Evolutionary conservation across 2,329 filamentous ascomycete species (phyloP).

Genomic region (Claviceps monticola): DNA sequence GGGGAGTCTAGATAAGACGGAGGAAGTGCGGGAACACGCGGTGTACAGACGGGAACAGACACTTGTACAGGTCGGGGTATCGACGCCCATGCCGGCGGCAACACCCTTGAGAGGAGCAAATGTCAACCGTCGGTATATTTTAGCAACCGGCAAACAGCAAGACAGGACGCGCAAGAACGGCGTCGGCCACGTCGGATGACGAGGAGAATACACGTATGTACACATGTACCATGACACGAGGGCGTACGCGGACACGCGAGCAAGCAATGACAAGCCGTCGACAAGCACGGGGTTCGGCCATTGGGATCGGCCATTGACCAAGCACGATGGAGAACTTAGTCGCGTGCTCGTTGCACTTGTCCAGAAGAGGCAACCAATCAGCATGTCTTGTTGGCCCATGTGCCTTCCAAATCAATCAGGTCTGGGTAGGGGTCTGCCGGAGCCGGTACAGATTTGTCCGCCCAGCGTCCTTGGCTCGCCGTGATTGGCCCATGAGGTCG

Average conservation of each 20-base stretch:
- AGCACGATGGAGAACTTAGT: slow-evolving; percentile 30
- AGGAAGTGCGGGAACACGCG: too few species aligned
- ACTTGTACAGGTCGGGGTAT: too few species aligned
- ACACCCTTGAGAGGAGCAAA: too few species aligned
- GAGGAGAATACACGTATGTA: neutral
- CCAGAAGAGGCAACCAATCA: slow-evolving; percentile 18
- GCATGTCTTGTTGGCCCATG: slow-evolving; percentile 18
- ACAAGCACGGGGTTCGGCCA: neutral
- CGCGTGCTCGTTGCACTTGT: slow-evolving; percentile 22
- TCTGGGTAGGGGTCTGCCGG: neutral
- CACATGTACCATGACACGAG: neutral
- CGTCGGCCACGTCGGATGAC: neutral
- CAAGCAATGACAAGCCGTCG: neutral
- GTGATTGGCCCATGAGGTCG: neutral
- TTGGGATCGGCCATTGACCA: slow-evolving; percentile 19
- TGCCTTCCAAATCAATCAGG: slow-evolving; percentile 9
- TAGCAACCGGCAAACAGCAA: too few species aligned
- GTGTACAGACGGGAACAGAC: too few species aligned
- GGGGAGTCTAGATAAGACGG: too few species aligned
- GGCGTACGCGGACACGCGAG: neutral
- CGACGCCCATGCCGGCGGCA: too few species aligned
- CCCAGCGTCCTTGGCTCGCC: neutral
- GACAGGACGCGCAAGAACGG: too few species aligned
- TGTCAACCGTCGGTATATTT: too few species aligned
- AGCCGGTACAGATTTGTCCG: neutral